A percentile compares a stretch with the other conserved stretches of the same genome.
phyloP scores from a whole-genome alignment of 75 land plant species.

The Selaginella moellendorffii region DNA sequence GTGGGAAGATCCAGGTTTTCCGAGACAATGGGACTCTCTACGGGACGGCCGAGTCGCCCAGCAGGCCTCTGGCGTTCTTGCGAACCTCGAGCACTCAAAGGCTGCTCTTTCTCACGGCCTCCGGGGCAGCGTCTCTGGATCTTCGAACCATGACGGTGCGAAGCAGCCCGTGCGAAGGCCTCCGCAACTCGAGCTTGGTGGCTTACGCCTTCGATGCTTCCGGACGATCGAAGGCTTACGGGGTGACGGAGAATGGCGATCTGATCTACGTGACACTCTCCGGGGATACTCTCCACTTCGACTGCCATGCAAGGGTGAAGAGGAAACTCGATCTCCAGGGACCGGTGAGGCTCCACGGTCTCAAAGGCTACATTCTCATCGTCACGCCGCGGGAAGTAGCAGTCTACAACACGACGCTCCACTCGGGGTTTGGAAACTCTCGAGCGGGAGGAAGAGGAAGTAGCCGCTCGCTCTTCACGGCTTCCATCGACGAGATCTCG shows the following conservation, averaged over 20 bases:
- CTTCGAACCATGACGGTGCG: slow-evolving; percentile 54
- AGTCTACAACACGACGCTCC: slow-evolving; percentile 62
- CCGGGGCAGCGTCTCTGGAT: slow-evolving; percentile 77
- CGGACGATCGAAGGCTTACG: slow-evolving; percentile 86
- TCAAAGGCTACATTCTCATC: slow-evolving; percentile 72
- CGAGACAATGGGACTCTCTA: slow-evolving; percentile 58
- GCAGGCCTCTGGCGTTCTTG: slow-evolving; percentile 65
- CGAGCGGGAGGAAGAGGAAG: slow-evolving; percentile 27
- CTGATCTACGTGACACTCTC: slow-evolving; percentile 57
- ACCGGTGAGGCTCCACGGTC: slow-evolving; percentile 35
- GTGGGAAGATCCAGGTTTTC: slow-evolving; percentile 51
- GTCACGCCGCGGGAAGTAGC: slow-evolving; percentile 37
- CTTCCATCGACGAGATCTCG: slow-evolving; percentile 46
- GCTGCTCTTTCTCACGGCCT: slow-evolving; percentile 58
- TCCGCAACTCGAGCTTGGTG: slow-evolving; percentile 40
- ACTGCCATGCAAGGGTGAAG: slow-evolving; percentile 67
- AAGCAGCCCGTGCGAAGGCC: slow-evolving; percentile 68
- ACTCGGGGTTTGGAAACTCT: slow-evolving; percentile 26
- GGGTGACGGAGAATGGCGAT: slow-evolving; percentile 57
- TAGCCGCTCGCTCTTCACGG: slow-evolving; percentile 47
- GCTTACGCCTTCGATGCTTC: slow-evolving; percentile 65
- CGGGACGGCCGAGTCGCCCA: slow-evolving; percentile 38
- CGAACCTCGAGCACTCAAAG: slow-evolving; percentile 44
- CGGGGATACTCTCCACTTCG: slow-evolving; percentile 64
- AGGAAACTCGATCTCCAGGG: slow-evolving; percentile 46